Base-by-base conservation (phyloP, 495 filamentous ascomycete species). In the Aspergillus sparsus region DNA sequence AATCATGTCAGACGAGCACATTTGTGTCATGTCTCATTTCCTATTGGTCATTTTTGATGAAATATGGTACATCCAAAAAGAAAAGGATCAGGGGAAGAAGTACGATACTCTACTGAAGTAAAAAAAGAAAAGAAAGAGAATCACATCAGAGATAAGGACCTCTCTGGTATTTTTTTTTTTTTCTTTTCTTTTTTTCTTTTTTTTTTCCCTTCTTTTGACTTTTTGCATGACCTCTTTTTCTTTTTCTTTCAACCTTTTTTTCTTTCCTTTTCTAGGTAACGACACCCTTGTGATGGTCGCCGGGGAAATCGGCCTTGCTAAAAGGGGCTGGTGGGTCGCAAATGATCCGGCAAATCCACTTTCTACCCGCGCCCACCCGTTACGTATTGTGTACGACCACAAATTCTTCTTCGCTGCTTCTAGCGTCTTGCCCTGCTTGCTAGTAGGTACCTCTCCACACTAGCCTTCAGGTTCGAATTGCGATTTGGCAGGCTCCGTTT, bases 341-440 rank as follows among this genome's bases (percentile, higher is more conserved):
- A 61, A 55, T 61, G 62, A 65, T 58, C 53, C 47, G 64, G 65
- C 51, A 58, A 68, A 62, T 63, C 66, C 61, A 68, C 69, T 13
- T 68, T 58, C 66, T 47, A 47, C 44, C 60, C 58, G 68, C 66
- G 64, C 72, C 68, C 50, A 39, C 65, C 67, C 67, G 66, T 74
- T 75, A 74, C 71, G 47, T 15, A 33, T 68, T 66, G 68, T 59
- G 53, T 62, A 51, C 53, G 7, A 58, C 62, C 56, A 55, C 36
- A 42, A 27, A 71, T 73, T 74, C 71, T 74, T 74, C 68, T 60
- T 66, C 47, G 42, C 57, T 66, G 62, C 57, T 74, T 72, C 73
- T 69, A 72, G 66, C 65, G 62, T 45, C 53, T 61, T 61, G 34
- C 49, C 55, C 45, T 44, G 31, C 50, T 42, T 51, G 53, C 56